Conservation (phyloP, 2,329 filamentous ascomycete genomes). For the Pyricularia sp. region DNA sequence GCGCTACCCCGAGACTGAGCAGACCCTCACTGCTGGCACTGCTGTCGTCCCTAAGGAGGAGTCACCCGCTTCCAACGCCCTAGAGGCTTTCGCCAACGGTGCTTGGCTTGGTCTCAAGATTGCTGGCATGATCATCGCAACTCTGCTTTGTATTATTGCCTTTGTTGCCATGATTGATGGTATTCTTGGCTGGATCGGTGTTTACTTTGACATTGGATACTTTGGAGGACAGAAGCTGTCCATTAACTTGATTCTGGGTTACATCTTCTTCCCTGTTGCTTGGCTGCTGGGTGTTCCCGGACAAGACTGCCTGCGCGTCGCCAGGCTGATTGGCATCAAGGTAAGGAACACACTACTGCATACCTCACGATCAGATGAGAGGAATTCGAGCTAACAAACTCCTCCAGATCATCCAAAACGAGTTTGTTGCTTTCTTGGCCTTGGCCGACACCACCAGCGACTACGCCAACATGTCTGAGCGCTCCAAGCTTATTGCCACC, state of each 20-base stretch:
- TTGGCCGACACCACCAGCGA: conserved; percentile 32
- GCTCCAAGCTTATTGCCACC: conserved; percentile 72
- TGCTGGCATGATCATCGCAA: conserved; percentile 70
- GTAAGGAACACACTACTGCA: conserved; percentile 11
- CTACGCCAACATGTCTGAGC: conserved; percentile 53
- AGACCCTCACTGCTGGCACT: conserved; percentile 72
- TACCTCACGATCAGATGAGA: neutral
- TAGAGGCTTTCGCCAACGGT: conserved; percentile 79
- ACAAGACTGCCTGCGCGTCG: conserved; percentile 61
- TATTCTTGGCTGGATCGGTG: conserved; percentile 43
- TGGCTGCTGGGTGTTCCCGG: conserved; percentile 72
- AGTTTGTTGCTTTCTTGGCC: conserved; percentile 66
- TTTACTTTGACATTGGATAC: neutral
- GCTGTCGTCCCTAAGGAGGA: conserved; percentile 74
- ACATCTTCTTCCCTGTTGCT: conserved; percentile 67
- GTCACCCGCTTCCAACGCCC: conserved; percentile 69
- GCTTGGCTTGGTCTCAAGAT: conserved; percentile 83
- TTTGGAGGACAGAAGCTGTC: conserved; percentile 52
- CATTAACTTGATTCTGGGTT: conserved; percentile 66
- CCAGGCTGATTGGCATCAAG: conserved; percentile 69
- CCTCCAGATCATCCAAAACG: conserved; percentile 63
- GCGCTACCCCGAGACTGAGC: conserved; percentile 80
- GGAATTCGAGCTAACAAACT: neutral
- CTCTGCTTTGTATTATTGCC: conserved; percentile 75
- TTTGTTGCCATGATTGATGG: conserved; percentile 66